Evolutionary conservation across 345 rosid species (phyloP), one percentile per base, ranked within the genome.

Genomic region (Orychophragmus violaceus): DNA sequence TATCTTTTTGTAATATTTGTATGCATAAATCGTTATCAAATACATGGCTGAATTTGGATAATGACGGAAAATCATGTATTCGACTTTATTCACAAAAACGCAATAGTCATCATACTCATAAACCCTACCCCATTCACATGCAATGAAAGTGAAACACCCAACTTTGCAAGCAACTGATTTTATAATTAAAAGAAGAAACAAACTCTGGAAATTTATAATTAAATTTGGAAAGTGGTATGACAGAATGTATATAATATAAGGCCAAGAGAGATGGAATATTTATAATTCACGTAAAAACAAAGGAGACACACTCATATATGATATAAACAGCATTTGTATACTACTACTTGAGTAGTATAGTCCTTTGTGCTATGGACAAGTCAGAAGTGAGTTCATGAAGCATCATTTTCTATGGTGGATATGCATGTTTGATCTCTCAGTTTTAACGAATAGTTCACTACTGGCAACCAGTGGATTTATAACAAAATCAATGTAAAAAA

Each of bases 101-200:
- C 51, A 50, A 13, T 24, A 51, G 66, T 72, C 76, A 66, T 72
- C 76, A 66, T 42, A 52, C 18, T 57, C 51, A 61, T 25, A 25
- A 65, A 60, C 73, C 69, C 73, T 54, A 74, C 77, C 77, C 41
- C 73, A 11, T 45, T 67, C 77, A 67, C 77, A 61, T 74, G 73
- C 73, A 24, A 60, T 22, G 73, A 67, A 33, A 67, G 32, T 54
- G 73, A 74, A 74, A 74, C 77, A 52, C 73, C 73, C 73, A 60
- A 0, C 55, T 42, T 72, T 51, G 55, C 67, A 72, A 66, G 77
- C 51, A 74, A 74, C 62, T 57, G 6, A 13, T 16, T 8, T 30
- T 16, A 25, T 27, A 52, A 14, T 37, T 21, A 41, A 22, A 50
- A 19, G 14, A 23, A 17, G 14, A 36, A 33, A 3, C 21, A 51